These are phyloP conservation scores for Dalbergia oliveri DNA, from an alignment of 306 rosid species.

Conservation along the genomic window DNA sequence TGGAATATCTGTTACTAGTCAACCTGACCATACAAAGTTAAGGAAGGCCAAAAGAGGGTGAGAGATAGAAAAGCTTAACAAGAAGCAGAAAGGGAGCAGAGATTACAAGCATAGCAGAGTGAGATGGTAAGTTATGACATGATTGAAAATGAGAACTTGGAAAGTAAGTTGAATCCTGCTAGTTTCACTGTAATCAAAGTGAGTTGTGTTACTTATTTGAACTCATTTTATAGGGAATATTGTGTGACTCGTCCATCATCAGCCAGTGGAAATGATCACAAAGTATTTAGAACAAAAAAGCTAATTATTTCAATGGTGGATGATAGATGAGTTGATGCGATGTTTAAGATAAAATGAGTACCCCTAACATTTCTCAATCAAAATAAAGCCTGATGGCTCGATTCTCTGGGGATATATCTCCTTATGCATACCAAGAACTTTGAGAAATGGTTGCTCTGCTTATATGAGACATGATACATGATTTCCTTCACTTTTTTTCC, in stretches of 20 bases:
- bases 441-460: slow-evolving; percentile 76
- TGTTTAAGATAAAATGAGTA: too few species aligned
- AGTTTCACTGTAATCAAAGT: slow-evolving; percentile 58
- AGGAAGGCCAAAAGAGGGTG: slow-evolving; percentile 75
- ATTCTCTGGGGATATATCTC: slow-evolving; percentile 66
- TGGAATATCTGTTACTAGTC: slow-evolving; percentile 72
- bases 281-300: too few species aligned
- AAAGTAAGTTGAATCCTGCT: slow-evolving; percentile 78
- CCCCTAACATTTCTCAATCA: too few species aligned
- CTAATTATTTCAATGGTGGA: too few species aligned
- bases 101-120: slow-evolving; percentile 84
- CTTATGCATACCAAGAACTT: slow-evolving; percentile 77
- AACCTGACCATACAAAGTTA: slow-evolving; percentile 66
- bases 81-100: slow-evolving; percentile 89
- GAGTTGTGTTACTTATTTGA: slow-evolving; percentile 14
- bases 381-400: slow-evolving; percentile 86
- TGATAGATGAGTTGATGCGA: too few species aligned
- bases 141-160: slow-evolving; percentile 59
- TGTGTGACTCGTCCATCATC: too few species aligned
- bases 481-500: slow-evolving; percentile 74
- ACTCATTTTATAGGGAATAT: too few species aligned
- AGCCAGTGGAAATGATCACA: too few species aligned
- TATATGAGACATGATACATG: slow-evolving; percentile 79
- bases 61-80: slow-evolving; percentile 76
- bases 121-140: slow-evolving; percentile 35